A percentile compares a stretch with the other conserved stretches of the same genome.
These are phyloP conservation scores for Globisporangium viniferum DNA, from an alignment of 352 stramenopile genomes.

Conservation along the genomic window DNA sequence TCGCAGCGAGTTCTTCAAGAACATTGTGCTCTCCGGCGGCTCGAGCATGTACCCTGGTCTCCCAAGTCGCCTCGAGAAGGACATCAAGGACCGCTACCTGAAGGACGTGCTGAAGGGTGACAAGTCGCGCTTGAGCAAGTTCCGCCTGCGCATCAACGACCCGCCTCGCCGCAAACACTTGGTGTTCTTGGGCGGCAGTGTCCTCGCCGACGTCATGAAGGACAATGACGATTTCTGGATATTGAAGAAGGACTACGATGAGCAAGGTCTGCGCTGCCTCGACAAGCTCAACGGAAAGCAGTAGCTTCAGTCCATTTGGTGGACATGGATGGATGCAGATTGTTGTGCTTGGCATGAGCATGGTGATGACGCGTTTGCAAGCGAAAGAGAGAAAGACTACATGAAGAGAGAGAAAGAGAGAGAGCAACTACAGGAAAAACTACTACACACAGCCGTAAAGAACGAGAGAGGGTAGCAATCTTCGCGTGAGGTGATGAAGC, in stretches of 20 bases:
- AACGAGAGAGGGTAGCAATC: too few species aligned
- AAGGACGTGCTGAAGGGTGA: conserved; percentile 86
- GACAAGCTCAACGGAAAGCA: conserved; percentile 64
- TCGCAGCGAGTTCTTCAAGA: conserved; percentile 96
- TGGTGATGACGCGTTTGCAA: background rate
- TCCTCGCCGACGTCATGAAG: conserved; percentile 94
- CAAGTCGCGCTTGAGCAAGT: conserved; percentile 89
- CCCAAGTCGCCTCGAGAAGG: conserved; percentile 91
- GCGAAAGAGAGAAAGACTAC: too few species aligned
- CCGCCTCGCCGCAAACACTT: conserved; percentile 95
- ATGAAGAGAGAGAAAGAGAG: too few species aligned
- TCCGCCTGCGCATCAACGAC: conserved; percentile 94
- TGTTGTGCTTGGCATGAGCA: too few species aligned
- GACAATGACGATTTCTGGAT: conserved; percentile 94
- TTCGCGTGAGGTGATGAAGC: too few species aligned
- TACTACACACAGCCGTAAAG: too few species aligned
- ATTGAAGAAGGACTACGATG: conserved; percentile 92
- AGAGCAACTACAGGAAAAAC: too few species aligned
- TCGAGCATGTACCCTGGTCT: conserved; percentile 96
- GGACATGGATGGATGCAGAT: too few species aligned
- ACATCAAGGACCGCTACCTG: conserved; percentile 85
- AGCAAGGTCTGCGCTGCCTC: conserved; percentile 87
- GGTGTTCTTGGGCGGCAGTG: conserved; percentile 92
- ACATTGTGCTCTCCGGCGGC: conserved; percentile 94
- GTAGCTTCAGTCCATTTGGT: background rate